Evolutionary conservation across 2,329 filamentous ascomycete species (phyloP).

Genomic region (Botrytis byssoidea): DNA sequence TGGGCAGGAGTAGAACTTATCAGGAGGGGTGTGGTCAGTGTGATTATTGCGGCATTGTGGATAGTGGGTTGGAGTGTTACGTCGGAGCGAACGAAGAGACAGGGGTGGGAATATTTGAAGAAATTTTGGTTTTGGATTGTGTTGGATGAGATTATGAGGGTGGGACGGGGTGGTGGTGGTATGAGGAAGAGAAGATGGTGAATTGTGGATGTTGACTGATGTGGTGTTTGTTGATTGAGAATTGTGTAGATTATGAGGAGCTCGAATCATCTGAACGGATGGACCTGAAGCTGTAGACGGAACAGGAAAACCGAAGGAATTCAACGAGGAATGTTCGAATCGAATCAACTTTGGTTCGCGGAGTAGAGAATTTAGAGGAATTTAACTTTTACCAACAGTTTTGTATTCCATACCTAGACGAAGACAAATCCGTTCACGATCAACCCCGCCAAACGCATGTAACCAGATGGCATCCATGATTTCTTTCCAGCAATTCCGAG

Average conservation of each 20-base stretch:
- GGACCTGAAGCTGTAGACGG: not conserved
- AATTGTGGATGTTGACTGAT: not conserved
- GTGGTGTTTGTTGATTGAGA: not conserved
- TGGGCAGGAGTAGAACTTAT: constrained; percentile 24
- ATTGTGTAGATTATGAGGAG: not conserved
- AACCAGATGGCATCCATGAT: not conserved
- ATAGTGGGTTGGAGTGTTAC: constrained; percentile 26
- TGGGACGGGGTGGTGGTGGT: not conserved
- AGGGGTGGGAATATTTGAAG: constrained; percentile 27
- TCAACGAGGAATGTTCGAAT: not conserved
- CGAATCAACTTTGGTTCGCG: not conserved
- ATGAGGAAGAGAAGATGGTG: constrained; percentile 4
- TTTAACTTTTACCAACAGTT: not conserved
- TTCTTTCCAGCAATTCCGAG: not conserved
- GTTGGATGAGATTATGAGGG: constrained; percentile 25
- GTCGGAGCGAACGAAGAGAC: constrained; percentile 23
- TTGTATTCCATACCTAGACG: not conserved
- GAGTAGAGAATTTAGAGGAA: not conserved
- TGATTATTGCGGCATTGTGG: constrained; percentile 26
- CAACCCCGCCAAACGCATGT: rapidly evolving
- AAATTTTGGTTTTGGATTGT: constrained; percentile 32
- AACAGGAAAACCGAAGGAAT: rapidly evolving
- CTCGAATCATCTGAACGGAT: not conserved
- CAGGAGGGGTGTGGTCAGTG: constrained; percentile 21
- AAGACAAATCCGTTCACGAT: not conserved